phyloP scores from a whole-genome alignment of 108 stramenopile genomes.

The Poteriospumella lacustris region DNA sequence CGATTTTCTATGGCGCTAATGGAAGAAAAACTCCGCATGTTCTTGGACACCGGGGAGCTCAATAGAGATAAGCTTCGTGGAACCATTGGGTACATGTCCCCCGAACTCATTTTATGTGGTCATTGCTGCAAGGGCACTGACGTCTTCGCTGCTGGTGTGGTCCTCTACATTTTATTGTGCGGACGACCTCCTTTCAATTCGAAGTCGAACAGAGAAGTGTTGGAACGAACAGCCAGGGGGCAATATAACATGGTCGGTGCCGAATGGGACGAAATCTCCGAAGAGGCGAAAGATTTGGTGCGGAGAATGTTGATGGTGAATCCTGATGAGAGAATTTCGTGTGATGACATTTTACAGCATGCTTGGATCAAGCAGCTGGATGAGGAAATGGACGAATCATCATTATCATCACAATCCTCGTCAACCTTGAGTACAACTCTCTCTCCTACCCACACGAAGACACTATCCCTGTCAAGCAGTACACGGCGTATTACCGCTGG shows the following conservation, averaged over 20 bases:
- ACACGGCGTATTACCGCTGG: no score
- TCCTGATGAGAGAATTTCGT: slow-evolving; percentile 28
- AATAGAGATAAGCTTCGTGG: slow-evolving; percentile 24
- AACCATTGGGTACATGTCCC: slow-evolving; percentile 35
- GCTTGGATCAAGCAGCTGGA: slow-evolving; percentile 18
- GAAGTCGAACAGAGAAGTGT: slow-evolving; percentile 9
- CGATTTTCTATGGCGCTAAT: not conserved
- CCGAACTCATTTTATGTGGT: slow-evolving; percentile 27
- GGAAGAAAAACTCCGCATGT: not conserved
- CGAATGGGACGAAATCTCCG: slow-evolving; percentile 33
- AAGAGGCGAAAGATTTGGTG: slow-evolving; percentile 34
- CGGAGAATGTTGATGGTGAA: slow-evolving; percentile 28
- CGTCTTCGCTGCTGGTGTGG: slow-evolving; percentile 33
- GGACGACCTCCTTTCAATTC: slow-evolving; percentile 27
- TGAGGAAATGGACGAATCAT: not conserved
- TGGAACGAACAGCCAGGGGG: slow-evolving; percentile 22
- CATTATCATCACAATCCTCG: no score
- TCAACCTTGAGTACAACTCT: no score
- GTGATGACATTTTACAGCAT: slow-evolving; percentile 21
- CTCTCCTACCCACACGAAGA: no score
- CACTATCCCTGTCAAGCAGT: no score
- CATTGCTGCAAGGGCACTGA: slow-evolving; percentile 18
- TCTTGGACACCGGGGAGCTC: not conserved
- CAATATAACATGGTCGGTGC: slow-evolving; percentile 26
- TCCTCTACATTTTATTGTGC: slow-evolving; percentile 28